Evolutionary conservation across 2,329 filamentous ascomycete species (phyloP).

Genomic region (Pyrenochaeta sp.): DNA sequence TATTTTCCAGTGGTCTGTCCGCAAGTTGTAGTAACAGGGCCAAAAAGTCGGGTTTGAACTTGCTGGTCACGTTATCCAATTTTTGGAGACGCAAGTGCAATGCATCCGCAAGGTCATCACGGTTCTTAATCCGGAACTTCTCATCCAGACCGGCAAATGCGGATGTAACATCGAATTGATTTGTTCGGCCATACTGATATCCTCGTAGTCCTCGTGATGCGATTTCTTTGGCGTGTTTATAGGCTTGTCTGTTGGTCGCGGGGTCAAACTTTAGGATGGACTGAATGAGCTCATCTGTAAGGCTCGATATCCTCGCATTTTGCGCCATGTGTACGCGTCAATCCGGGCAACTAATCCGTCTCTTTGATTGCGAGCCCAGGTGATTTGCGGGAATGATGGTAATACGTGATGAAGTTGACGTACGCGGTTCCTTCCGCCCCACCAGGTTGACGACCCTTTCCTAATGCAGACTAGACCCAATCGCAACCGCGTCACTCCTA

Average conservation of each 20-base stretch:
- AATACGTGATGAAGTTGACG: conserved; percentile 17
- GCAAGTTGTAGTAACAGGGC: conserved; percentile 82
- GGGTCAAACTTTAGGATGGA: conserved; percentile 63
- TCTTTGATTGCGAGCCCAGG: conserved; percentile 1
- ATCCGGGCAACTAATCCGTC: neutral
- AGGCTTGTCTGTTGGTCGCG: conserved; percentile 41
- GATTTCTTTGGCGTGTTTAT: conserved; percentile 48
- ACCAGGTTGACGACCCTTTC: conserved; percentile 14
- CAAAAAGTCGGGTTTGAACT: conserved; percentile 81
- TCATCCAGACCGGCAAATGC: conserved; percentile 70
- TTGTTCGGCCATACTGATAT: conserved; percentile 54
- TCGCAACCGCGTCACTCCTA: conserved; percentile 15
- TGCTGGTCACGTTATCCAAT: conserved; percentile 62
- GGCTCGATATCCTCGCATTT: conserved; percentile 67
- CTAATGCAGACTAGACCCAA: conserved; percentile 5
- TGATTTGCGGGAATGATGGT: conserved; percentile 7
- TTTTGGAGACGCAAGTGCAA: conserved; percentile 66
- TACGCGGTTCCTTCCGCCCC: conserved; percentile 12
- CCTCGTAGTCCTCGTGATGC: conserved; percentile 50
- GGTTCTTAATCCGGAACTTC: conserved; percentile 80
- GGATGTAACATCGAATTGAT: conserved; percentile 57
- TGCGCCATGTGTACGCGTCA: conserved; percentile 68
- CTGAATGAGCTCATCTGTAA: conserved; percentile 75
- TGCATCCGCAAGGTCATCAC: conserved; percentile 79
- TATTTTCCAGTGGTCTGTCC: conserved; percentile 76